Evolutionary conservation across 768 basidiomycete genomes (phyloP), one percentile per base, ranked within the genome.

Genomic region (Rhodocollybia butyracea): DNA sequence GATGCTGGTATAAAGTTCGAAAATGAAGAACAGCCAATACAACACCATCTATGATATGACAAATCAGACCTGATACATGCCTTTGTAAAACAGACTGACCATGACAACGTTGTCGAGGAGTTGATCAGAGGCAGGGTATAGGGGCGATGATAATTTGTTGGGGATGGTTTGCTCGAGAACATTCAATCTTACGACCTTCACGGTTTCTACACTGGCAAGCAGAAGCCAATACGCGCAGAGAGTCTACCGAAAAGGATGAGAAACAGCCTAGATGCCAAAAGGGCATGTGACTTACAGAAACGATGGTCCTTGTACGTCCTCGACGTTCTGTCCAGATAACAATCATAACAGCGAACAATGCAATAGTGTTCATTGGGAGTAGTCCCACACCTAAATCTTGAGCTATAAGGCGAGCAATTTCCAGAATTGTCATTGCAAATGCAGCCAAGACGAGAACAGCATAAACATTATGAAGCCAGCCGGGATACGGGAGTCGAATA

Each of bases 361-460:
- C 61, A 40, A 65, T 42, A 2, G 64, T 60, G 11, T 59, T 64
- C 19, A 66, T 41, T 1, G 68, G 68, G 1, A 71, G 57, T 12
- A 71, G 51, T 3, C 70, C 70, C 27, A 69, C 57, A 1, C 70
- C 70, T n/a, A 65, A 43, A 7, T 65, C 24, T 36, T 67, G 64
- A 29, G 63, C 58, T 31, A 39, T 60, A 11, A 70, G 64, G 26
- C 70, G 63, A 21, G 60, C 51, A 29, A 71, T 55, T 60, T 71
- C 70, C 5, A 68, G 58, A 1, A 69, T 53, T n/a, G 63, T 62
- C 67, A 70, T 70, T 6, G 54, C 65, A 47, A 66, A 60, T 17
- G 61, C 61, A 2, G 61, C 59, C 1, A 57, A 56, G 27, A 69
- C 62, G 8, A 68, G 62, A 19, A 63, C 59, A 29, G 66, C 51